Evolutionary conservation across 495 filamentous ascomycete genomes (phyloP).

Genomic region (Annulohypoxylon stygium): DNA sequence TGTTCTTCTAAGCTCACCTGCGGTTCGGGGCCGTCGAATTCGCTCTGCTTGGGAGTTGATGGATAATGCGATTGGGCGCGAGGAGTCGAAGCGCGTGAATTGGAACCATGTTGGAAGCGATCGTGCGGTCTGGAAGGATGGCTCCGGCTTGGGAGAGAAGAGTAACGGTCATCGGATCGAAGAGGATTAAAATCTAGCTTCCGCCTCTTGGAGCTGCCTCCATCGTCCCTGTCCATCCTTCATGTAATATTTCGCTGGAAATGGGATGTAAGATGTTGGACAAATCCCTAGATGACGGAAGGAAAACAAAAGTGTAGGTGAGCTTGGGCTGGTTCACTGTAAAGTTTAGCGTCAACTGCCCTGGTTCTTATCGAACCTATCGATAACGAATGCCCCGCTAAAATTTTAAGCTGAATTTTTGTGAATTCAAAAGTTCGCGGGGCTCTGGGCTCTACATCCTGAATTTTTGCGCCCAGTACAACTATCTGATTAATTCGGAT

Average conservation of each 20-base stretch:
- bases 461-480: slow-evolving; percentile 7
- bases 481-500: neutral
- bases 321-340: neutral
- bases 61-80: slow-evolving; percentile 60
- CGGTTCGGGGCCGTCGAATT: slow-evolving; percentile 67
- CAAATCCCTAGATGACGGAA: slow-evolving; percentile 9
- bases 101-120: slow-evolving; percentile 49
- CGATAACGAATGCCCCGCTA: slow-evolving; percentile 50
- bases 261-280: neutral
- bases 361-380: slow-evolving; percentile 28
- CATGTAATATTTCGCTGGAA: slow-evolving; percentile 31
- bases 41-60: slow-evolving; percentile 63
- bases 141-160: slow-evolving; percentile 65
- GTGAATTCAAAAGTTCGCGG: slow-evolving; percentile 48
- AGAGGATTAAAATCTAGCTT: slow-evolving; percentile 71
- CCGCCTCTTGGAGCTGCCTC: slow-evolving; percentile 71
- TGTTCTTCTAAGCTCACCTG: slow-evolving; percentile 61
- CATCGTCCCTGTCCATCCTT: slow-evolving; percentile 57
- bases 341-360: neutral
- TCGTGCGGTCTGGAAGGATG: slow-evolving; percentile 53
- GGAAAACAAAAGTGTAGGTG: slow-evolving; percentile 31
- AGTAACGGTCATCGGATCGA: slow-evolving; percentile 68
- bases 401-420: slow-evolving; percentile 44
- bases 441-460: slow-evolving; percentile 41
- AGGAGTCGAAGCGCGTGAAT: slow-evolving; percentile 63